Evolutionary conservation across 2,329 filamentous ascomycete species (phyloP).

Genomic region (Akanthomyces lecanii): DNA sequence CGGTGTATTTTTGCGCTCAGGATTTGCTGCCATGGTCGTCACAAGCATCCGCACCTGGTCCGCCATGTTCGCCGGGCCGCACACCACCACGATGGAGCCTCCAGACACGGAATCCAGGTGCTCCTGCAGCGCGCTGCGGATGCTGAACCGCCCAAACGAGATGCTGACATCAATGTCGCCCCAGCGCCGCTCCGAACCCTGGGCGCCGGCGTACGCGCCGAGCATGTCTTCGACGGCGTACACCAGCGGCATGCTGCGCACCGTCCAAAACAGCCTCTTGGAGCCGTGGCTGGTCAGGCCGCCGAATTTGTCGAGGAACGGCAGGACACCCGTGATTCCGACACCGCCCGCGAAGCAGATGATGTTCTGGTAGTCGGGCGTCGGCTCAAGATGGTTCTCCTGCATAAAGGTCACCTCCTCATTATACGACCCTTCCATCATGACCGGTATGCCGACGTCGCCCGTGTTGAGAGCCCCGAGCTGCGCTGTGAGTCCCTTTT

Average conservation of each 20-base stretch:
- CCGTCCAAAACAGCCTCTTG: slow-evolving; percentile 24
- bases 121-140: slow-evolving; percentile 19
- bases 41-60: slow-evolving; percentile 22
- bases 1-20: slow-evolving; percentile 14
- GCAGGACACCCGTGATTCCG: slow-evolving; percentile 29
- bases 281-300: slow-evolving; percentile 17
- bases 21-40: slow-evolving; percentile 16
- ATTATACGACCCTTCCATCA: slow-evolving; percentile 24
- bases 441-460: slow-evolving; percentile 20
- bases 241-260: slow-evolving; percentile 22
- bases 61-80: slow-evolving; percentile 23
- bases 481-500: slow-evolving; percentile 18
- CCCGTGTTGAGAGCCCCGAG: slow-evolving; percentile 12
- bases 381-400: slow-evolving; percentile 17
- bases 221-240: slow-evolving; percentile 22
- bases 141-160: slow-evolving; percentile 22
- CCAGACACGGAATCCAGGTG: slow-evolving; percentile 18
- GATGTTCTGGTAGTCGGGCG: slow-evolving; percentile 23
- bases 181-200: slow-evolving; percentile 18
- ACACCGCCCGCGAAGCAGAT: slow-evolving; percentile 30
- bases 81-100: slow-evolving; percentile 24
- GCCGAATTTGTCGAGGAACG: slow-evolving; percentile 20
- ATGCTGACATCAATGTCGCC: slow-evolving; percentile 21
- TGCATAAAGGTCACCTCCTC: slow-evolving; percentile 18
- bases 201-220: slow-evolving; percentile 12